phyloP scores from a whole-genome alignment of 345 rosid species.

The Populus ilicifolia region DNA sequence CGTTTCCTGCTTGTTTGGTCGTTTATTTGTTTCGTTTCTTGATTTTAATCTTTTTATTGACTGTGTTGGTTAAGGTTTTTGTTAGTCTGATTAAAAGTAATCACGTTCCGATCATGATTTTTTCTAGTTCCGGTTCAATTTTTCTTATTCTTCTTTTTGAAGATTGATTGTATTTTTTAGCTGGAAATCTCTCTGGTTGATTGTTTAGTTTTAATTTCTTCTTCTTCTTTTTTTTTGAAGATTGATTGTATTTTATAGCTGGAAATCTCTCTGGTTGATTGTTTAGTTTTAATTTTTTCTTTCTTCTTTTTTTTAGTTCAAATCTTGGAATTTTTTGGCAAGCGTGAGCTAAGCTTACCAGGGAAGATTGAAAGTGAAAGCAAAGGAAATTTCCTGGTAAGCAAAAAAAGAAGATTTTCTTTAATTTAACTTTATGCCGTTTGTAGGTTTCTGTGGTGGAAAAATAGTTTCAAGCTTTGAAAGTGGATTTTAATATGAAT shows the following conservation, averaged over 20 bases:
- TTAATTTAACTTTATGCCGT: background rate
- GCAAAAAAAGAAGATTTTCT: background rate
- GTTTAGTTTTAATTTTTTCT: background rate
- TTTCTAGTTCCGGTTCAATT: background rate
- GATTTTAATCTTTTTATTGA: background rate
- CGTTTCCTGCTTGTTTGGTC: background rate
- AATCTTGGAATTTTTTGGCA: conserved; percentile 6
- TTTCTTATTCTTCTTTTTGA: background rate
- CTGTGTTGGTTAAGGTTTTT: background rate
- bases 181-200: background rate
- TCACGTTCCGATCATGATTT: background rate
- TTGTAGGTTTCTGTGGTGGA: background rate
- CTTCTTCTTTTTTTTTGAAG: background rate
- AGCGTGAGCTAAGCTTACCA: conserved; percentile 15
- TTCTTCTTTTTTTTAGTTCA: background rate
- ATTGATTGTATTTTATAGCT: background rate
- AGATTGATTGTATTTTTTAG: background rate
- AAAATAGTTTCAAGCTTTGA: background rate
- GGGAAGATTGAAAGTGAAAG: conserved; percentile 10
- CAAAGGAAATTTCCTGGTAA: conserved; percentile 24
- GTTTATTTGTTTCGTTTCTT: background rate
- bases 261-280: background rate
- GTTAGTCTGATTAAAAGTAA: background rate
- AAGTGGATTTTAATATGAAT: background rate
- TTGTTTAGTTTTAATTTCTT: background rate